Evolutionary conservation across 2,329 filamentous ascomycete species (phyloP), one percentile per base, ranked within the genome.

Genomic region (Phoma herbarum): DNA sequence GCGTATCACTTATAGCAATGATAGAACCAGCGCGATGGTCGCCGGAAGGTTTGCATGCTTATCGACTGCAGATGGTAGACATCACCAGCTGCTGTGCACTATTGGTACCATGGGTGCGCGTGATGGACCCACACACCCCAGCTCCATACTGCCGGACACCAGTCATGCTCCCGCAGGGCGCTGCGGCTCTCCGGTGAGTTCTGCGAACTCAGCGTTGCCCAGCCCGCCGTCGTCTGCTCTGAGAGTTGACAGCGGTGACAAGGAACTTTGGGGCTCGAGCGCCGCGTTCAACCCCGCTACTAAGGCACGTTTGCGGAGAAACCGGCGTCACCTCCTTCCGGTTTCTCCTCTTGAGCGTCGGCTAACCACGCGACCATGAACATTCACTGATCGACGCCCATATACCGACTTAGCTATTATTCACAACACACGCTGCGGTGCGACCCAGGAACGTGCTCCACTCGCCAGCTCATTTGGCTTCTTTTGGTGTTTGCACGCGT

Each of bases 21-120:
- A 37, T 22, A 31, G 47, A 66, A 66, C 74, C 73, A 65, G 59
- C 45, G 42, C 47, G 45, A 47, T 67, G 74, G 73, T 73, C 65
- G 67, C 66, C 67, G 73, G 70, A 66, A 65, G 59, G 54, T 44
- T 59, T 68, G 68, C 68, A 72, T 74, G 68, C 64, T 69, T 52
- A 50, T 55, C 48, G 61, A 65, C 57, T 42, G 66, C 63, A 65
- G 59, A 57, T 61, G 57, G 57, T 54, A 54, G 52, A 60, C 55
- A 39, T 58, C 50, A 42, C 39, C 41, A 53, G 59, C 57, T 65
- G 61, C 60, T 60, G 63, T 66, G 63, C 60, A 62, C 55, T 52
- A 62, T 62, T 60, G 59, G 51, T 54, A 61, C 55, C 47, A 62
- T 62, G 57, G 57, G 49, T 54, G 20, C 54, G 43, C 52, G 59